phyloP scores from a whole-genome alignment of 2,329 filamentous ascomycete species.

The Fusarium pseudoanthophilum region DNA sequence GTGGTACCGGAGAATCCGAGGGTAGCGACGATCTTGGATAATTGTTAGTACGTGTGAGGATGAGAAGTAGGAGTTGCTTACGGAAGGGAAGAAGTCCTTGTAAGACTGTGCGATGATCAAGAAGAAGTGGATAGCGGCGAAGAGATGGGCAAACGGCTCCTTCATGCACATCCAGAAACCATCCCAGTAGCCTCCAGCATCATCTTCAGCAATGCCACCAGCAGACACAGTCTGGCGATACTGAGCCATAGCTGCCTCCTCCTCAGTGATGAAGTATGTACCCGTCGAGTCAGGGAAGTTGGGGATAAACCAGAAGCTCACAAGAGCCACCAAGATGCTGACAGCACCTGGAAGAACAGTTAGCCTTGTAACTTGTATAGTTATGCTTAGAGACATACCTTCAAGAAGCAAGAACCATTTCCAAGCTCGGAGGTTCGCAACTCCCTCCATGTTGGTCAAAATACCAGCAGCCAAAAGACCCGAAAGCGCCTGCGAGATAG shows the following conservation, averaged over 20 bases:
- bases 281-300: constrained; percentile 49
- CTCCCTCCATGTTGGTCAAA: constrained; percentile 55
- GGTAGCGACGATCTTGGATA: constrained; percentile 42
- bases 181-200: constrained; percentile 53
- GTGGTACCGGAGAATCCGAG: constrained; percentile 43
- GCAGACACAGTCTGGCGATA: constrained; percentile 50
- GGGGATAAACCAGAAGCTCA: constrained; percentile 51
- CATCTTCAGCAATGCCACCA: constrained; percentile 50
- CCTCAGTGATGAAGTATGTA: constrained; percentile 50
- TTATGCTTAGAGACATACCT: neutral
- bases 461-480: constrained; percentile 57
- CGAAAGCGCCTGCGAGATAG: constrained; percentile 57
- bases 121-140: constrained; percentile 53
- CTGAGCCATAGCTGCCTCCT: constrained; percentile 53
- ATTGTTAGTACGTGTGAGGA: neutral
- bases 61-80: neutral
- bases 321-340: constrained; percentile 47
- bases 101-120: constrained; percentile 57
- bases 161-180: constrained; percentile 48
- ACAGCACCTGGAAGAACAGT: constrained; percentile 33
- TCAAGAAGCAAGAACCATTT: constrained; percentile 58
- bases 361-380: rapidly evolving
- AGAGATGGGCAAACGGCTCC: constrained; percentile 53
- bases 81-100: constrained; percentile 57
- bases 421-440: constrained; percentile 50